Conservation (phyloP, 2,329 filamentous ascomycete species). For the Aspergillus persii region DNA sequence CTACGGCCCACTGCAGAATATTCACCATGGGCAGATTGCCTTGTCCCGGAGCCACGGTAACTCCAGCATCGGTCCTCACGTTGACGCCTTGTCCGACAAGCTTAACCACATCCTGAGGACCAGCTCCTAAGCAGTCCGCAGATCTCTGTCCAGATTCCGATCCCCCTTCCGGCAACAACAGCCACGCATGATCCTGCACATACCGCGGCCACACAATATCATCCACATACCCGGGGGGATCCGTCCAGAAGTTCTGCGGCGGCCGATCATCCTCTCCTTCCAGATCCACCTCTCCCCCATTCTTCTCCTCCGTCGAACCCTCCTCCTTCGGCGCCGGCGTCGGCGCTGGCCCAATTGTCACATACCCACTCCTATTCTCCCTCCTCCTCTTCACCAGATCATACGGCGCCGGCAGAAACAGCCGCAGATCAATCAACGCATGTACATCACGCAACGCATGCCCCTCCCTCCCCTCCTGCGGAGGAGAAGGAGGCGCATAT, state of each 20-base stretch:
- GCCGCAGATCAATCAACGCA: constrained; percentile 62
- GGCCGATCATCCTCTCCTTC: constrained; percentile 37
- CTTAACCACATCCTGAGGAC: constrained; percentile 27
- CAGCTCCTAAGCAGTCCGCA: constrained; percentile 30
- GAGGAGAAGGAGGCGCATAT: constrained; percentile 53
- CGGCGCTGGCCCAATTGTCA: constrained; percentile 44
- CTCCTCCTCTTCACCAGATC: constrained; percentile 42
- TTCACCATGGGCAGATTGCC: constrained; percentile 60
- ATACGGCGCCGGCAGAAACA: constrained; percentile 74
- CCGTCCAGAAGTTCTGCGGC: constrained; percentile 82
- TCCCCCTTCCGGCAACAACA: constrained; percentile 70
- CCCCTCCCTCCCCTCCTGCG: constrained; percentile 10
- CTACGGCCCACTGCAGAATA: constrained; percentile 67
- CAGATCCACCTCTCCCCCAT: constrained; percentile 22
- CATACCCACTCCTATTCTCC: constrained; percentile 46
- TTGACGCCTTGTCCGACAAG: constrained; percentile 34
- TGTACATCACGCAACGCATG: constrained; percentile 32
- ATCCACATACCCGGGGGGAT: constrained; percentile 92
- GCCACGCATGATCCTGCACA: constrained; percentile 72
- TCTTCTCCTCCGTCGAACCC: constrained; percentile 2
- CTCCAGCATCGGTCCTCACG: constrained; percentile 47
- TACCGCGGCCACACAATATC: constrained; percentile 96
- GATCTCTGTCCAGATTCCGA: constrained; percentile 40
- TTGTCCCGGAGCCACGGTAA: constrained; percentile 48
- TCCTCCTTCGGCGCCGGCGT: constrained; percentile 17